Base-by-base conservation (phyloP, 345 rosid genomes). In the Moricandia arvensis region DNA sequence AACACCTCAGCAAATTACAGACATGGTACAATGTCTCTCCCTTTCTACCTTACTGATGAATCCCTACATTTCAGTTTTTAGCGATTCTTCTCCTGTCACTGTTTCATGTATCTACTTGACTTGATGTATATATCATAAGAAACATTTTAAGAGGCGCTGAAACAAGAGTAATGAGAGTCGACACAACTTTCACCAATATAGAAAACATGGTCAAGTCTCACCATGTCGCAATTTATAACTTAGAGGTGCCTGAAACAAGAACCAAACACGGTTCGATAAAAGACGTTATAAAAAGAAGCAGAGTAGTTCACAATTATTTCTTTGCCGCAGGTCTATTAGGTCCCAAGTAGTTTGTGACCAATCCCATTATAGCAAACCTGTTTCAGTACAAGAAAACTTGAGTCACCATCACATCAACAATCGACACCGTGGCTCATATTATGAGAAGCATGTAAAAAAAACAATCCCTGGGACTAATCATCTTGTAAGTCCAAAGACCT, bases 311-410 rank as follows among this genome's bases (percentile, higher is more conserved):
- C 2, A 67, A 31, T 55, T 34, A 79, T 73, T 79, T 85, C 80
- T 85, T 77, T 8, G 85, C n/a, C 30, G 81, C 84, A 4, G 93
- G 88, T 80, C 93, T 95, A 69, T 90, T 72, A 59, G 93, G 90
- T 6, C 97, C 97, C 24, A 92, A 70, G 88, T 92, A 92, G 81
- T 90, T 95, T 74, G 97, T 88, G 60, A 88, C 99, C 86, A 95
- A 74, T 45, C 99, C 99, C 99, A 95, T 95, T 59, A 95, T 80
- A 53, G 97, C 97, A 84, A 92, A 95, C 98, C 98, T 94, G 89
- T 71, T 73, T 63, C 9, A 13, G 54, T 31, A 47, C 65, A 75
- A 34, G 51, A 47, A 41, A 55, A 3, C 8, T 35, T 8, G 71
- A 67, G 74, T 61, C 53, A 72, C 30, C 11, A 65, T 72, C 58